These are phyloP conservation scores for Colletotrichum sp. DNA, from an alignment of 2,329 filamentous ascomycete species.

Conservation along the genomic window DNA sequence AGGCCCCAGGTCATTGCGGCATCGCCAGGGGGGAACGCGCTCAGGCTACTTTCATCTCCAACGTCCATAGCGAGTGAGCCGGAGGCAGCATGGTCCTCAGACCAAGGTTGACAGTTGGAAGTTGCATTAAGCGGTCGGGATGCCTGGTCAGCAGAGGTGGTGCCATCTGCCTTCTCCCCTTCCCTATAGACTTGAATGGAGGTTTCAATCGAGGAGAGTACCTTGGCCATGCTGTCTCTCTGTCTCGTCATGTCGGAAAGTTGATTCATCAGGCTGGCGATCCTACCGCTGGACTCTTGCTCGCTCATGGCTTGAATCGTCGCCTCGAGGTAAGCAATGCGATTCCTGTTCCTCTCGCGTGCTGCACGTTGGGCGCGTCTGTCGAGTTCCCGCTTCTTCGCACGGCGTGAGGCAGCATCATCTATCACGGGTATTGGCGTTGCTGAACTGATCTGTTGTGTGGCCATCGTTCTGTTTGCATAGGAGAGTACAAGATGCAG, in stretches of 20 bases:
- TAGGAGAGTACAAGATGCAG: background rate
- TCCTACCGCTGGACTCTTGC: conserved; percentile 25
- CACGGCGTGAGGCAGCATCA: background rate
- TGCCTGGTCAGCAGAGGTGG: background rate
- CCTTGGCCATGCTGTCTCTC: conserved; percentile 10
- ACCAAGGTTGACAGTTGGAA: background rate
- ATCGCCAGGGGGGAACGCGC: background rate
- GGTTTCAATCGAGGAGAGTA: background rate
- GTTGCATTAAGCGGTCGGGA: background rate
- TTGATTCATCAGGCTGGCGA: conserved; percentile 26
- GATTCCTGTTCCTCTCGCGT: conserved; percentile 30
- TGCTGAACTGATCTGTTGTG: background rate
- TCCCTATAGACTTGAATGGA: background rate
- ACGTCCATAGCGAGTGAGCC: background rate
- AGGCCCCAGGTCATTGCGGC: background rate
- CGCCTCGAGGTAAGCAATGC: conserved; percentile 30
- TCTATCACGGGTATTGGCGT: background rate
- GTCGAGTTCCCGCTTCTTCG: conserved; percentile 34
- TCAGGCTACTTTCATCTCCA: background rate
- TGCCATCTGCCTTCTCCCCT: background rate
- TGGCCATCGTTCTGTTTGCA: background rate
- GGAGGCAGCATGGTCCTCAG: background rate
- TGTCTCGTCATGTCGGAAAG: conserved; percentile 27
- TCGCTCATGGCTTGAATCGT: conserved; percentile 26
- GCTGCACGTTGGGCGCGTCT: conserved; percentile 30